Conservation (phyloP, 768 basidiomycete genomes). For the Chiua virens region DNA sequence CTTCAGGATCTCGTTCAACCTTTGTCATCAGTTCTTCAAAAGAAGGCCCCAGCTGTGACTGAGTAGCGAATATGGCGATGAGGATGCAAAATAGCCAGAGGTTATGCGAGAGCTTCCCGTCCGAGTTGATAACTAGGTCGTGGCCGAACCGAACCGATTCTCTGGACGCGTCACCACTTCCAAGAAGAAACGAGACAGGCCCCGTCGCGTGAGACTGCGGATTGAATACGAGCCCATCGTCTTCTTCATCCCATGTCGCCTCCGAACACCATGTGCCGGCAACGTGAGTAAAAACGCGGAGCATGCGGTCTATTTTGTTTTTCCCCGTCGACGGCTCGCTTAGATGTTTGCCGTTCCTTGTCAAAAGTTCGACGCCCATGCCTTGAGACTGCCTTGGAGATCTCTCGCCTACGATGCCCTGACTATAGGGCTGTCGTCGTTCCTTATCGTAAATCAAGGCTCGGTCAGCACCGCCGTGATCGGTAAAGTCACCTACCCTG, state of each 20-base stretch:
- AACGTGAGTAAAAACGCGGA: constrained; percentile 20
- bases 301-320: constrained; percentile 12
- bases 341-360: background rate
- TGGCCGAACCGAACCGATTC: constrained; percentile 6
- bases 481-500: constrained; percentile 23
- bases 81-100: constrained; percentile 50
- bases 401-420: constrained; percentile 19
- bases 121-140: constrained; percentile 44
- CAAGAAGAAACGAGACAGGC: constrained; percentile 2
- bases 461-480: constrained; percentile 23
- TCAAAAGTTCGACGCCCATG: constrained; percentile 1
- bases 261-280: constrained; percentile 23
- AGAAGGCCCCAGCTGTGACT: constrained; percentile 9
- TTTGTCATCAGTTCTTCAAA: constrained; percentile 15
- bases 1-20: constrained; percentile 13
- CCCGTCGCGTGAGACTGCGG: constrained; percentile 20
- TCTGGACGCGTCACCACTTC: constrained; percentile 9
- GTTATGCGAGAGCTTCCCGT: constrained; percentile 49
- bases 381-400: background rate
- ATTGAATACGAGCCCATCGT: constrained; percentile 28
- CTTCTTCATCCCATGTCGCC: constrained; percentile 25
- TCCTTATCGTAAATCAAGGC: constrained; percentile 23
- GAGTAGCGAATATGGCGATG: constrained; percentile 19
- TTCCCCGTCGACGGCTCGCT: constrained; percentile 15
- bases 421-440: constrained; percentile 10